Base-by-base conservation (phyloP, 768 basidiomycete genomes). In the Pisolithus albus region DNA sequence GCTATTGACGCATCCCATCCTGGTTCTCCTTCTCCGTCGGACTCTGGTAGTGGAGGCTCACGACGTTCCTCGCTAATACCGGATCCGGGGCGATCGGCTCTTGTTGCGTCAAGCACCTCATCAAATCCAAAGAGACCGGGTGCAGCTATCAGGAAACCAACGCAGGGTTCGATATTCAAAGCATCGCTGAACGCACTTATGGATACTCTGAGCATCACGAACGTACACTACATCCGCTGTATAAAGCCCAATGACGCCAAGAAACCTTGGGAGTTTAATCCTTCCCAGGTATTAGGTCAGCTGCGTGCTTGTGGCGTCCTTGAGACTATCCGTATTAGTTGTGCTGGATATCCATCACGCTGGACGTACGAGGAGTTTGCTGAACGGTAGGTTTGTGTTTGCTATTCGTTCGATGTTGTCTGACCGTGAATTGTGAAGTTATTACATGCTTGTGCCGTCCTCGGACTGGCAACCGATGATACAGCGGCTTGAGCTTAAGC, bases 321-420 rank as follows among this genome's bases (percentile, higher is more conserved):
- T 39, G 96, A 99, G 70, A 99, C 96, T 4, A 99, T 99, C 61
- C 81, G 94, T 51, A 99, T 99, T 64, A 93, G 91, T 70, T 98
- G 96, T 69, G 96, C 96, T 41, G 96, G 96, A 30, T 99, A 99
- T 70, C 96, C 96, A 26, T 92, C 92, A 11, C 80, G 96, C 32
- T 98, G 96, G 96, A 92, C 86, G 4, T 99, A 97, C 59, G 94
- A 93, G 64, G 96, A 98, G 67, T 99, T 99, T 64, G 96, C 92
- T 4, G 94, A 98, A 66, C 81, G 96, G 92, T 95, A 57, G 58
- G 84, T 69, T 19, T 26, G 30, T 50, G 24, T 18, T 32, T 41
- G 41, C 40, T 34, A 21, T 40, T 21, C 18, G 26, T 54, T 46
- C 51, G 9, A 9, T 48, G 24, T 43, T 55, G 37, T 50, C 58